Conservation (phyloP, 371 early-diverging fungal genomes). For the Zopfochytrium polystomum region DNA sequence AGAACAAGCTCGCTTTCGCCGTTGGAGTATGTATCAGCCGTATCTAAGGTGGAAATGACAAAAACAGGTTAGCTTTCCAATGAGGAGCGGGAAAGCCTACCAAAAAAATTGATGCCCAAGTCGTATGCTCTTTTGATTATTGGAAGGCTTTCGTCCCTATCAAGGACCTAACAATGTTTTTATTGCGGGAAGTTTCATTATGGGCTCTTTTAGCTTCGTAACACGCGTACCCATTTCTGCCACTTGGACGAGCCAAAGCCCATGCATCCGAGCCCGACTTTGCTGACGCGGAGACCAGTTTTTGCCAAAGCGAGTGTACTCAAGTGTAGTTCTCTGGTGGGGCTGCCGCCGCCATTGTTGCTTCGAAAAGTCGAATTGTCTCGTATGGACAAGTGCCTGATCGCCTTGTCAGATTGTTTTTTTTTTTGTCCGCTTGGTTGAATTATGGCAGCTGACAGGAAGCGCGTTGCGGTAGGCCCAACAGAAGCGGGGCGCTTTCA, state of each 20-base stretch:
- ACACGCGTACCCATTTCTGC: constrained; percentile 18
- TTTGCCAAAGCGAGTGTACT: constrained; percentile 48
- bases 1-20: constrained; percentile 44
- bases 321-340: constrained; percentile 4
- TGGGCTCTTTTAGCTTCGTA: too few species aligned
- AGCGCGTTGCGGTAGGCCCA: too few species aligned
- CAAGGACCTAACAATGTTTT: constrained; percentile 42
- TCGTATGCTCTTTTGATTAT: constrained; percentile 47
- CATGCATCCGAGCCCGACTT: constrained; percentile 48
- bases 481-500: too few species aligned
- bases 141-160: constrained; percentile 37
- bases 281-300: constrained; percentile 44
- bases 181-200: too few species aligned
- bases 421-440: too few species aligned
- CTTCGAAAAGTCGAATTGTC: too few species aligned
- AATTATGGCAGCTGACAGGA: too few species aligned
- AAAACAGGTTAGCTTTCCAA: background rate
- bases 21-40: constrained; percentile 42
- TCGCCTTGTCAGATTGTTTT: too few species aligned
- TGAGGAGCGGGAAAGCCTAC: constrained; percentile 22
- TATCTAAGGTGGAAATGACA: constrained; percentile 11
- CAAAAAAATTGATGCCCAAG: constrained; percentile 51
- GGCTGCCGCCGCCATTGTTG: constrained; percentile 11
- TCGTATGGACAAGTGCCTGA: too few species aligned
- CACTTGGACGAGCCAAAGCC: constrained; percentile 36